A percentile compares a stretch with the other conserved stretches of the same genome.
These are phyloP conservation scores for Talaromyces stipitatus DNA, from an alignment of 495 filamentous ascomycete species.

Conservation along the genomic window DNA sequence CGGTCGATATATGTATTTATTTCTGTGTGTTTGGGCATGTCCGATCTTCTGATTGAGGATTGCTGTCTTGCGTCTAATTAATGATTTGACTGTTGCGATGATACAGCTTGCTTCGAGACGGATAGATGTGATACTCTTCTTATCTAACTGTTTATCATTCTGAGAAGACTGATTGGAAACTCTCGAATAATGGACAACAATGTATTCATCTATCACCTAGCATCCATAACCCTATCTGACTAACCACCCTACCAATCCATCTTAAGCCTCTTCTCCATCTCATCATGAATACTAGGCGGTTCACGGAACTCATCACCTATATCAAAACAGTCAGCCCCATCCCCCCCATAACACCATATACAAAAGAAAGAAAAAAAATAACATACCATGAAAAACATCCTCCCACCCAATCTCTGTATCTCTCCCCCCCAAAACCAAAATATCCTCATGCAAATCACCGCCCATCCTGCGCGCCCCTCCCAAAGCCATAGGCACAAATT, in stretches of 20 bases:
- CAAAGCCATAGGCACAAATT: conserved; percentile 41
- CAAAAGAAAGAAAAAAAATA: conserved; percentile 3
- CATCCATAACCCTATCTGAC: neutral
- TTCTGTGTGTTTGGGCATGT: neutral
- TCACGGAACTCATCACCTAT: conserved; percentile 56
- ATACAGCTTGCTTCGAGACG: too few relatives aligned
- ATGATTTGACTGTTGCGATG: too few relatives aligned
- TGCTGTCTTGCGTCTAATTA: too few relatives aligned
- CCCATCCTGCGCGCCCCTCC: conserved; percentile 24
- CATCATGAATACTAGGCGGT: conserved; percentile 67
- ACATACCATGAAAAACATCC: conserved; percentile 67
- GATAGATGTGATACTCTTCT: too few relatives aligned
- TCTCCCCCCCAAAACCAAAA: conserved; percentile 59
- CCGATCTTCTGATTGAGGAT: too few relatives aligned
- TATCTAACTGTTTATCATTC: neutral
- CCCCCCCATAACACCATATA: conserved; percentile 1
- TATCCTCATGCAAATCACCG: conserved; percentile 63
- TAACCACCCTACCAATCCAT: conserved; percentile 51
- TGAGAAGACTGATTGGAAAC: neutral
- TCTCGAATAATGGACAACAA: neutral
- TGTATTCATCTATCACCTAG: neutral
- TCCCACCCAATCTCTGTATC: conserved; percentile 78
- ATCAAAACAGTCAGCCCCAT: neutral
- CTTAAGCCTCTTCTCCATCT: conserved; percentile 85
- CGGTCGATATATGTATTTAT: too few relatives aligned